These are phyloP conservation scores for Neofusicoccum sp. DNA, from an alignment of 2,329 filamentous ascomycete genomes.

Conservation along the genomic window DNA sequence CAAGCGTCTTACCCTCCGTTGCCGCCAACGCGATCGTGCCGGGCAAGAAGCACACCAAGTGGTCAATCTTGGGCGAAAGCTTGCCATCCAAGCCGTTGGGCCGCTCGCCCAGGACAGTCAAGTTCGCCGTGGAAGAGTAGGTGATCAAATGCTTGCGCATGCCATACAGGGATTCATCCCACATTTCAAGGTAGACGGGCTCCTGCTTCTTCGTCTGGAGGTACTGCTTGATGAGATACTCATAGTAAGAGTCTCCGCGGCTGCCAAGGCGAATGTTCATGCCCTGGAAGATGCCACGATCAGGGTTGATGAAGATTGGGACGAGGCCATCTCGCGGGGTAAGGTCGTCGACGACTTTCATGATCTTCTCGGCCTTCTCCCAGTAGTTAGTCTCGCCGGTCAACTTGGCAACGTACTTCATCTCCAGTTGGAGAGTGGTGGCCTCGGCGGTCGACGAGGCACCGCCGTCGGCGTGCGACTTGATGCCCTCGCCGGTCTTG, in stretches of 20 bases:
- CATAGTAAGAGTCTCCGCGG: slow-evolving; percentile 96
- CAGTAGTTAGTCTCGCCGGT: slow-evolving; percentile 93
- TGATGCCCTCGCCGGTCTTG: slow-evolving; percentile 72
- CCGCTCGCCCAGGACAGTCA: slow-evolving; percentile 89
- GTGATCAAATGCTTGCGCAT: slow-evolving; percentile 91
- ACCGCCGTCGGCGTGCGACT: slow-evolving; percentile 81
- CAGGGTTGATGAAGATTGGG: slow-evolving; percentile 86
- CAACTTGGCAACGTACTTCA: slow-evolving; percentile 94
- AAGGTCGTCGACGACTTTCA: slow-evolving; percentile 86
- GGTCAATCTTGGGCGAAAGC: slow-evolving; percentile 92
- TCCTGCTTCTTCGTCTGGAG: slow-evolving; percentile 89
- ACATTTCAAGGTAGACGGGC: slow-evolving; percentile 85
- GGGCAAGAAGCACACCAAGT: slow-evolving; percentile 95
- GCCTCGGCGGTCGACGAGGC: slow-evolving; percentile 94
- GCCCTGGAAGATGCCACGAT: slow-evolving; percentile 76
- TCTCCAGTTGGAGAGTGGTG: slow-evolving; percentile 88
- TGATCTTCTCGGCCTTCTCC: slow-evolving; percentile 88
- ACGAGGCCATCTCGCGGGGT: slow-evolving; percentile 78
- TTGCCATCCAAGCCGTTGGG: slow-evolving; percentile 68
- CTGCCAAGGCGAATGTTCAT: slow-evolving; percentile 89
- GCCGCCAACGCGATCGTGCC: slow-evolving; percentile 90
- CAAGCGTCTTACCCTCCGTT: slow-evolving; percentile 76
- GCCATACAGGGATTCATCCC: slow-evolving; percentile 81
- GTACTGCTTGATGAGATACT: slow-evolving; percentile 98
- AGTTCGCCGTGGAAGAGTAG: slow-evolving; percentile 76